These are phyloP conservation scores for Trichoderma sp. DNA, from an alignment of 2,329 filamentous ascomycete species.

Conservation along the genomic window DNA sequence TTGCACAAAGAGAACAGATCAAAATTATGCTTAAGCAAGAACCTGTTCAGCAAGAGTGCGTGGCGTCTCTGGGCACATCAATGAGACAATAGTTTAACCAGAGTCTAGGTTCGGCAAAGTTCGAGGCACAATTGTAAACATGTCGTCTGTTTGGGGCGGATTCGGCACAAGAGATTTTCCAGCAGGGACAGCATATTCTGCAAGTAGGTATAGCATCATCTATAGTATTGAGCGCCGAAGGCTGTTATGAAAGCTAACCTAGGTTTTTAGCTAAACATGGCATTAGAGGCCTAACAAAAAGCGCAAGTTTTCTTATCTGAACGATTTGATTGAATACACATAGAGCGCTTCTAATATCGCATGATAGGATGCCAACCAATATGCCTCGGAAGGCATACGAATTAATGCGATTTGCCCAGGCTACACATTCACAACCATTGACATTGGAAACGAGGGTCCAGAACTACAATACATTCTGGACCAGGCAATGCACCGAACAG, in stretches of 20 bases:
- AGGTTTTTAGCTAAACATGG: neutral
- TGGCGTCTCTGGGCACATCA: neutral
- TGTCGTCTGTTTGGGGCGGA: neutral
- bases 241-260: neutral
- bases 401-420: neutral
- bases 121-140: neutral
- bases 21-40: neutral
- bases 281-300: neutral
- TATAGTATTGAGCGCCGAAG: too few species aligned
- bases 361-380: slow-evolving; percentile 1
- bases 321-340: neutral
- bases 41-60: neutral
- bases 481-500: neutral
- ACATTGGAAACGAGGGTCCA: neutral
- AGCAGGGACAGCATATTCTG: neutral
- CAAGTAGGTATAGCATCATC: neutral
- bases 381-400: neutral
- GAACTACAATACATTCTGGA: neutral
- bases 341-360: neutral
- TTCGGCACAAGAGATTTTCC: neutral
- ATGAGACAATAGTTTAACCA: neutral
- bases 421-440: neutral
- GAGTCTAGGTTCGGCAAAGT: neutral
- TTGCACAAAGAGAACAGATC: neutral
- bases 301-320: neutral